phyloP scores from a whole-genome alignment of 805 yeast genomes.

The Middelhovenomyces tepae region DNA sequence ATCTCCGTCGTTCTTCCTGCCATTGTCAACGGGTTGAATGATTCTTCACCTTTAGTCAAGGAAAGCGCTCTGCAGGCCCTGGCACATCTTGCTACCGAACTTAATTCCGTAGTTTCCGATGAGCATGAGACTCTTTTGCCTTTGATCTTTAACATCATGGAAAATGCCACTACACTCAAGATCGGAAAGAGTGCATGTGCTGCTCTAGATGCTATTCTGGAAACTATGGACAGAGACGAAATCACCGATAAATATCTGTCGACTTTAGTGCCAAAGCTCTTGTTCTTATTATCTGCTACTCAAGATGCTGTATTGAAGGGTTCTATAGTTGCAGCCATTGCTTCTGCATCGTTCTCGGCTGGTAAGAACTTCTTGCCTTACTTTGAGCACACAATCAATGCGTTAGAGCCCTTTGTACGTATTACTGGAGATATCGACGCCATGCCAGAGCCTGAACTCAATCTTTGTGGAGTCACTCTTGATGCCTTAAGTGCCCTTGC shows the following conservation, averaged over 20 bases:
- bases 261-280: slow-evolving; percentile 82
- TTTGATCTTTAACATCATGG: slow-evolving; percentile 76
- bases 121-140: slow-evolving; percentile 80
- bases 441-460: slow-evolving; percentile 79
- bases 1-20: slow-evolving; percentile 64
- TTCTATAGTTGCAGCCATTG: slow-evolving; percentile 82
- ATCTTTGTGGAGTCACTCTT: slow-evolving; percentile 82
- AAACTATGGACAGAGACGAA: slow-evolving; percentile 82
- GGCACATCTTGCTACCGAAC: slow-evolving; percentile 67
- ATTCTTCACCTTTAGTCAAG: slow-evolving; percentile 63
- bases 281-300: slow-evolving; percentile 72
- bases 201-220: slow-evolving; percentile 87
- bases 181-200: slow-evolving; percentile 85
- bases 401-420: slow-evolving; percentile 55
- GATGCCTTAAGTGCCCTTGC: slow-evolving; percentile 95
- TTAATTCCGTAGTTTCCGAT: slow-evolving; percentile 77
- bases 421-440: slow-evolving; percentile 63
- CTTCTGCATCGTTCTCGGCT: slow-evolving; percentile 93
- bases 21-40: slow-evolving; percentile 68
- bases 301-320: slow-evolving; percentile 44
- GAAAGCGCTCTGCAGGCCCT: slow-evolving; percentile 81
- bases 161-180: slow-evolving; percentile 70
- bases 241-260: slow-evolving; percentile 68
- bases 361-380: slow-evolving; percentile 83
- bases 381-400: slow-evolving; percentile 71